Evolutionary conservation across 306 rosid genomes (phyloP), one percentile per base, ranked within the genome.

Genomic region (Citrullus amarus): DNA sequence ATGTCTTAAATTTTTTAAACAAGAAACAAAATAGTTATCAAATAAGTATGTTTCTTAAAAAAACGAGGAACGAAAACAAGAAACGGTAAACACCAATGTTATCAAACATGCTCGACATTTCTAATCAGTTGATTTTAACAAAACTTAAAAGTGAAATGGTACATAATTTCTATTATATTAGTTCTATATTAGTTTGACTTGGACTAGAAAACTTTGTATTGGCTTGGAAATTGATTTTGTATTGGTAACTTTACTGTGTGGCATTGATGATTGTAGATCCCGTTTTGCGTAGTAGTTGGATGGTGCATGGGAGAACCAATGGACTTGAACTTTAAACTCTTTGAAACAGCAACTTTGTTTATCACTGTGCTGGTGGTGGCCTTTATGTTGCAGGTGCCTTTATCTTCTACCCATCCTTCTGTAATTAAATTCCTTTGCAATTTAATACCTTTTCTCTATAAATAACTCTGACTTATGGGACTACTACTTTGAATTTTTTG

Each of bases 301-400:
- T 93, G 98, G 98, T 88, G 89, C 87, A 93, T 93, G 97, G 97
- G 98, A 68, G 62, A 55, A 82, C 88, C 82, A 68, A 93, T 93
- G 98, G 97, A 93, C 89, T 90, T 93, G 84, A 93, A 93, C 85
- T 93, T 93, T 81, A 91, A 93, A 81, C 98, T 93, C 74, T 93
- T 93, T 13, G 98, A 93, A 91, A 93, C 98, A 17, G 96, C 98
- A 69, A 87, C 97, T 53, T 96, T 93, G 38, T 93, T 93, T 78
- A 91, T 93, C 80, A 88, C 98, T 0, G 98, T 93, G 84, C 81
- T 93, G 71, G 98, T 93, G 25, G 98, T 93, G 79, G 97, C 98
- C 48, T 93, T 93, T 85, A 87, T 93, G 97, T 86, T 93, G 86
- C 98, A 93, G 97, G 98, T 93, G 22, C 3, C 15, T 28, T 25